These are phyloP conservation scores for Syzygium malaccense DNA, from an alignment of 441 rosid species.

Conservation along the genomic window DNA sequence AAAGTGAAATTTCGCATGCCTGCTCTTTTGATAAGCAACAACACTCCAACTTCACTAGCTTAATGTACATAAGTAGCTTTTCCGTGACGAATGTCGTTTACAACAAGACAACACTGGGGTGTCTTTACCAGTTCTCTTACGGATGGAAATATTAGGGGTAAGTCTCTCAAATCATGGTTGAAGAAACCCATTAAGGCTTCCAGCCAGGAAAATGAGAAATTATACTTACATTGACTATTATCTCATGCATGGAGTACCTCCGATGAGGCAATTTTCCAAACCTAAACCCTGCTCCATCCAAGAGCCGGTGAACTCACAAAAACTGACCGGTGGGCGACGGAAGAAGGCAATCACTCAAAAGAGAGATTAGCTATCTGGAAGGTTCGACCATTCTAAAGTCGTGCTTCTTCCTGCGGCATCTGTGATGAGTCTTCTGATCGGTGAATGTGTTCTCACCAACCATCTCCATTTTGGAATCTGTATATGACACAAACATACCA, in stretches of 20 bases:
- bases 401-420: slow-evolving; percentile 81
- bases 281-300: not conserved
- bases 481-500: slow-evolving; percentile 8
- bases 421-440: slow-evolving; percentile 63
- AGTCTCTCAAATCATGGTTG: not conserved
- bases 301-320: not conserved
- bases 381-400: slow-evolving; percentile 65
- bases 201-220: not conserved
- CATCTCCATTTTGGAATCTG: slow-evolving; percentile 59
- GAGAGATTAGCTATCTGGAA: slow-evolving; percentile 21
- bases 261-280: not conserved
- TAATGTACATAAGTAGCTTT: not conserved
- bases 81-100: not conserved
- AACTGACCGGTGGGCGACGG: not conserved
- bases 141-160: not conserved
- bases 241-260: not conserved
- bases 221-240: not conserved
- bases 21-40: not conserved
- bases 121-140: not conserved
- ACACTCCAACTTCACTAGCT: not conserved
- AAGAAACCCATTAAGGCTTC: not conserved
- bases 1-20: not conserved
- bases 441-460: slow-evolving; percentile 65
- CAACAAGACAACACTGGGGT: not conserved
- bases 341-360: not conserved